Evolutionary conservation across 1,139 yeast species (phyloP), one percentile per base, ranked within the genome.

Genomic region (Kodamaea sp.): DNA sequence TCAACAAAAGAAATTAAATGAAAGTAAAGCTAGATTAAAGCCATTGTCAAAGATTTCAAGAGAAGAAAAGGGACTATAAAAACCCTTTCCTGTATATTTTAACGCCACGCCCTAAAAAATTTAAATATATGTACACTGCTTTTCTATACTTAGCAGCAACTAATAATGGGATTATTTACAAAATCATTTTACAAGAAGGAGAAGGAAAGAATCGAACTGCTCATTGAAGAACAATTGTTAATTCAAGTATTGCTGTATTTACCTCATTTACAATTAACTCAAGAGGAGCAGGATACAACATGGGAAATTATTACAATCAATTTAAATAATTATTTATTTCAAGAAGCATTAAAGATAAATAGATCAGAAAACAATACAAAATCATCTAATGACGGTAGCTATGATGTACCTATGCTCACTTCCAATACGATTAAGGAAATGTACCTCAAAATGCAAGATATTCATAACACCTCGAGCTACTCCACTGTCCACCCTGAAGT

Each of bases 251-350:
- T 66, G 6, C 57, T 52, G 31, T 50, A 58, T 27, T 49, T 66
- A 29, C 72, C 72, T 4, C 71, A 66, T 47, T 50, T 65, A 22
- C 71, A 65, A 45, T 41, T 53, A 9, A 54, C 58, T 1, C 37
- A 39, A 9, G 48, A 50, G 30, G 55, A 53, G 29, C 58, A 55
- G 40, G 63, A 62, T 37, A 63, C 62, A 42, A 41, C 51, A 1
- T 66, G 72, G 72, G 72, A 65, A 46, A 46, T 62, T 7, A 53
- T 66, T 8, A 69, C 72, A 6, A 65, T 65, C 23, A 57, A 62
- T 39, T 49, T 66, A 33, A 58, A 59, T 42, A 58, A 52, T 33
- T 40, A 40, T 27, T 52, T 50, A 29, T 57, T 57, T 35, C 38
- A 45, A n/a, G 41, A 47, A 10, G 41, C 54, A 1, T 7, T 41